Evolutionary conservation across 371 early-diverging fungal species (phyloP).

Genomic region (Mucor circinelloides): DNA sequence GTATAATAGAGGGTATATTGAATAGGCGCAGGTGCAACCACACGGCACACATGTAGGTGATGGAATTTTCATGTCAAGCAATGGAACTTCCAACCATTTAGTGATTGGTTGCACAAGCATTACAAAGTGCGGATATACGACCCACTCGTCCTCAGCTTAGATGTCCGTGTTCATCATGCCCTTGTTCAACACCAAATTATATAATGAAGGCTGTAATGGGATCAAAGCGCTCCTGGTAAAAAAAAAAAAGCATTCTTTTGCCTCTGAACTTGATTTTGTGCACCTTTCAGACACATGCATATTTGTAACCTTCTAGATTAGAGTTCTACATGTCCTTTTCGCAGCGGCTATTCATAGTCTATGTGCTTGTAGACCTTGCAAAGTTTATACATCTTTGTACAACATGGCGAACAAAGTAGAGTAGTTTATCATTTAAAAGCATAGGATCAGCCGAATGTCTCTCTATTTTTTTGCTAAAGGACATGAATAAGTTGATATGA

Average conservation of each 20-base stretch:
- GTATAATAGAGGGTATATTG: not conserved
- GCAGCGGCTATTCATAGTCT: not conserved
- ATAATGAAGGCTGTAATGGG: not conserved
- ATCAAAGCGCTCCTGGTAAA: not conserved
- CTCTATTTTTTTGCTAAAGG: not conserved
- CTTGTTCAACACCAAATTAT: not conserved
- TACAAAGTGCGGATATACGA: not conserved
- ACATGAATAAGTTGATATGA: not conserved
- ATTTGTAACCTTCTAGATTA: not conserved
- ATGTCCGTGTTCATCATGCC: not conserved
- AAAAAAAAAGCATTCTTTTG: not conserved
- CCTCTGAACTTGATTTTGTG: not conserved
- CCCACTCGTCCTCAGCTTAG: not conserved
- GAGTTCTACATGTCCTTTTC: not conserved
- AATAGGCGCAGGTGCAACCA: not conserved
- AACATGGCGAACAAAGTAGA: not conserved
- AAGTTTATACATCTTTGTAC: not conserved
- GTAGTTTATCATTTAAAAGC: not conserved
- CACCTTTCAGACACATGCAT: not conserved
- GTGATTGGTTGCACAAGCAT: not conserved
- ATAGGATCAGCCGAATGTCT: not conserved
- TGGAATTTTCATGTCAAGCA: not conserved
- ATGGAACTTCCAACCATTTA: not conserved
- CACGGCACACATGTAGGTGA: not conserved
- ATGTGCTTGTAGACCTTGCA: not conserved